Evolutionary conservation across 164 flowering plant genomes (phyloP), one percentile per base, ranked within the genome.

Genomic region (Paratinospora sagittata): DNA sequence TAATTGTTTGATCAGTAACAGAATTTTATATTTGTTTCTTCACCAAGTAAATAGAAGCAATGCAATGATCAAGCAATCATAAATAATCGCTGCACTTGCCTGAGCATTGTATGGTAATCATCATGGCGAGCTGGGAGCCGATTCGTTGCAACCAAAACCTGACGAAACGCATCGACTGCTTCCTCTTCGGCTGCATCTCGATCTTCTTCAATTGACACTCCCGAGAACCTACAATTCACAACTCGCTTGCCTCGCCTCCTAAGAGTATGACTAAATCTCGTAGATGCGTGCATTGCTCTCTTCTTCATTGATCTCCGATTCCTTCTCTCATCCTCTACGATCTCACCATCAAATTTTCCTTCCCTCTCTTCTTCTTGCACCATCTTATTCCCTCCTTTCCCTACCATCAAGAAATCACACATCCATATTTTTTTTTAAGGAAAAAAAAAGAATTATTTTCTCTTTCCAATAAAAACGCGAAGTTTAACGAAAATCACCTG

Each of bases 61-160:
- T 12, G 17, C 23, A 58, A 52, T 19, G 8, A 52, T n/a, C 45
- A 19, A 52, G 21, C 60, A 41, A 11, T 16, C 21, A 52, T 52
- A 52, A 52, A 43, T 6, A 24, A 24, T 23, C 14, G 57, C 33
- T 58, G 64, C 6, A 30, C 21, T 70, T 73, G 89, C 97, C 97
- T 90, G 72, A 85, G 78, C 85, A 92, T 74, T 19, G 84, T 87
- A 66, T 92, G 97, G 70, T 90, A 92, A 82, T 90, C 89, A 82
- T 89, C 94, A 62, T 82, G 91, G 3, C 77, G 80, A 75, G 79
- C 41, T 0, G 91, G 96, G 72, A 92, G 93, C 78, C 86, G 67
- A 80, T 88, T 88, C 60, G 70, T 83, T 0, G 78, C 78, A 67
- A 88, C 47, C 85, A 92, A 71, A 6, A 74, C 79, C 76, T 81